Percentiles rank a stretch among this genome's conserved stretches.
These are phyloP conservation scores for Venturia carpophila DNA, from an alignment of 2,329 filamentous ascomycete genomes.

Conservation along the genomic window DNA sequence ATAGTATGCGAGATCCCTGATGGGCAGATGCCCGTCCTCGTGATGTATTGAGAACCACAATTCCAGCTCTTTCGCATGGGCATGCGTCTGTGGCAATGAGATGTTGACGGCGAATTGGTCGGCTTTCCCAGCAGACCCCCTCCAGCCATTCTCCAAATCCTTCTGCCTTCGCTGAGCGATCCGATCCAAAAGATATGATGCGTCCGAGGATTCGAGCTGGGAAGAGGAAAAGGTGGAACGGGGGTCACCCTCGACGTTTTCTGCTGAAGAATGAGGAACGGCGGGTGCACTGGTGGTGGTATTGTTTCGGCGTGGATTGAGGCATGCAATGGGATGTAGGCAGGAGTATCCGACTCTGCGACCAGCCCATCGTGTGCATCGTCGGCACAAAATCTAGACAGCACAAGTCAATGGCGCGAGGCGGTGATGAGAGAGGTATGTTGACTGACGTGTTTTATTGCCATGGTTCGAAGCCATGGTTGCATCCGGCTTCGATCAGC, in stretches of 20 bases:
- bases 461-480: slow-evolving; percentile 17
- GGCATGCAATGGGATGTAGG: background rate
- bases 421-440: background rate
- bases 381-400: slow-evolving; percentile 5
- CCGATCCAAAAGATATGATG: background rate
- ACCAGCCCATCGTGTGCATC: slow-evolving; percentile 12
- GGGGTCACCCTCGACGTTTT: background rate
- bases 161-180: slow-evolving; percentile 1
- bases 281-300: background rate
- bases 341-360: background rate
- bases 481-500: slow-evolving; percentile 14
- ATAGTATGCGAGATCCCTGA: slow-evolving; percentile 1
- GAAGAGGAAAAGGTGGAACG: background rate
- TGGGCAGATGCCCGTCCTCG: slow-evolving; percentile 1
- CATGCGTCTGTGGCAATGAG: background rate
- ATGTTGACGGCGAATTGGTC: background rate
- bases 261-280: background rate
- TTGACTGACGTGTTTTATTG: background rate
- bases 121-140: background rate
- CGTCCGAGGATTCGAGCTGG: background rate
- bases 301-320: background rate
- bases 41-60: slow-evolving; percentile 8
- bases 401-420: background rate
- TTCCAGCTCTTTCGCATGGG: background rate
- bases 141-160: background rate